Conservation (phyloP, 2,329 filamentous ascomycete species). For the Falciphora oryzae region DNA sequence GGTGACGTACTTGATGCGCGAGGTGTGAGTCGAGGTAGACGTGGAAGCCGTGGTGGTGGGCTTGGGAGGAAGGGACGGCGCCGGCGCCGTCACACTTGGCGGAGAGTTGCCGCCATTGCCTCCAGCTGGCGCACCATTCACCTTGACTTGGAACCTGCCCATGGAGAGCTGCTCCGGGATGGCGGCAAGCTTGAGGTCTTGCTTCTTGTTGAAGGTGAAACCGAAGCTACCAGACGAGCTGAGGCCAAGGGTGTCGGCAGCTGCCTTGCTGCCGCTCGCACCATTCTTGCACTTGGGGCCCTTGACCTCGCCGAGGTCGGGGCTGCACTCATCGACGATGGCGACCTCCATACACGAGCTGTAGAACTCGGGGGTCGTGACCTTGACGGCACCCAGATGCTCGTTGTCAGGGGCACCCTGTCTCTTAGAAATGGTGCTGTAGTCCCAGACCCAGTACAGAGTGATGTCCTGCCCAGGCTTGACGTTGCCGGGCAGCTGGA, state of each 20-base stretch:
- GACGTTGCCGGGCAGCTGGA: slow-evolving; percentile 65
- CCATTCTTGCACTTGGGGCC: slow-evolving; percentile 25
- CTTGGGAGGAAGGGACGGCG: background rate
- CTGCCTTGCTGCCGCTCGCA: background rate
- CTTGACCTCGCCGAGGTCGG: slow-evolving; percentile 33
- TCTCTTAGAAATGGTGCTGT: slow-evolving; percentile 55
- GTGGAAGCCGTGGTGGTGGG: slow-evolving; percentile 15
- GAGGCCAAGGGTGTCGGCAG: background rate
- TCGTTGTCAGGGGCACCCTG: slow-evolving; percentile 21
- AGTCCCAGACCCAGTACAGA: slow-evolving; percentile 97
- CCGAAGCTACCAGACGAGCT: slow-evolving; percentile 10
- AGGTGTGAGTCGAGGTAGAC: slow-evolving; percentile 13
- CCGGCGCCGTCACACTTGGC: slow-evolving; percentile 2
- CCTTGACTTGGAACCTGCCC: slow-evolving; percentile 32
- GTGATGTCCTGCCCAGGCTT: slow-evolving; percentile 63
- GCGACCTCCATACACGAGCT: slow-evolving; percentile 37
- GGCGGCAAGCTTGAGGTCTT: slow-evolving; percentile 37
- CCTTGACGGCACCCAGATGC: slow-evolving; percentile 26
- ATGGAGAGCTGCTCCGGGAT: slow-evolving; percentile 37
- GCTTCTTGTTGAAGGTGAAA: slow-evolving; percentile 27
- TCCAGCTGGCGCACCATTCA: slow-evolving; percentile 7
- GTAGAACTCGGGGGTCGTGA: slow-evolving; percentile 32
- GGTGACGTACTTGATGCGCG: slow-evolving; percentile 34
- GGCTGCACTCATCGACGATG: slow-evolving; percentile 24
- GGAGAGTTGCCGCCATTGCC: slow-evolving; percentile 11